Percentiles rank a stretch among this genome's conserved stretches.
These are phyloP conservation scores for Diaporthe vexans DNA, from an alignment of 2,329 filamentous ascomycete genomes.

Conservation along the genomic window DNA sequence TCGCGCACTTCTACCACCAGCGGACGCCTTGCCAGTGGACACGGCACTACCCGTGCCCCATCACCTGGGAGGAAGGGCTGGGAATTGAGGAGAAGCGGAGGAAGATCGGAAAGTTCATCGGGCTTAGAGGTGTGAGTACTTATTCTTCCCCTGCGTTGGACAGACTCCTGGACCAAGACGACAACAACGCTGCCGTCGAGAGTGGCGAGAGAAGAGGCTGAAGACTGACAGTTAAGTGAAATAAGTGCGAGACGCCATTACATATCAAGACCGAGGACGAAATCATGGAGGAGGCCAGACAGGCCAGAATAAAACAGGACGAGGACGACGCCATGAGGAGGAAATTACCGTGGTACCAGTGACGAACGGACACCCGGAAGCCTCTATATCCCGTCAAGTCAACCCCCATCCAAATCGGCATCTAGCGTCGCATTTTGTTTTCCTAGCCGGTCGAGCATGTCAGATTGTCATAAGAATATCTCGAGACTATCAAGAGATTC, in stretches of 20 bases:
- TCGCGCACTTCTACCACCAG: slow-evolving; percentile 83
- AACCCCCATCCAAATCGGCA: slow-evolving; percentile 7
- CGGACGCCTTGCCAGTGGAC: slow-evolving; percentile 68
- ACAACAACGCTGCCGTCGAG: background rate
- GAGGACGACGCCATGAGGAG: slow-evolving; percentile 62
- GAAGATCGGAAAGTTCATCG: slow-evolving; percentile 81
- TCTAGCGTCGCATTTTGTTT: slow-evolving; percentile 30
- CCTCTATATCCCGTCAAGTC: background rate
- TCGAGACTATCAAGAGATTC: slow-evolving; percentile 6
- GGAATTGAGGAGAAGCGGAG: slow-evolving; percentile 77
- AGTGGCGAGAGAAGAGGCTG: slow-evolving; percentile 15
- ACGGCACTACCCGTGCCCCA: slow-evolving; percentile 75
- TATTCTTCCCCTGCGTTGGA: background rate
- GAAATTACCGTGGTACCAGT: slow-evolving; percentile 59
- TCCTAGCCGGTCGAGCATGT: slow-evolving; percentile 11
- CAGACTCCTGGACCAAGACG: background rate
- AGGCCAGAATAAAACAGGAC: slow-evolving; percentile 55
- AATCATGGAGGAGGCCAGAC: slow-evolving; percentile 59
- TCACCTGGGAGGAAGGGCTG: slow-evolving; percentile 70
- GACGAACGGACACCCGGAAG: background rate
- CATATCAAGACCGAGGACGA: slow-evolving; percentile 61
- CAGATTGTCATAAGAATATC: slow-evolving; percentile 1
- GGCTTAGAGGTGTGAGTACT: slow-evolving; percentile 67
- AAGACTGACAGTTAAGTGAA: slow-evolving; percentile 27
- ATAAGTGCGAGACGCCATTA: slow-evolving; percentile 42